phyloP scores from a whole-genome alignment of 2,329 filamentous ascomycete species.

The Aspergillus candidus region DNA sequence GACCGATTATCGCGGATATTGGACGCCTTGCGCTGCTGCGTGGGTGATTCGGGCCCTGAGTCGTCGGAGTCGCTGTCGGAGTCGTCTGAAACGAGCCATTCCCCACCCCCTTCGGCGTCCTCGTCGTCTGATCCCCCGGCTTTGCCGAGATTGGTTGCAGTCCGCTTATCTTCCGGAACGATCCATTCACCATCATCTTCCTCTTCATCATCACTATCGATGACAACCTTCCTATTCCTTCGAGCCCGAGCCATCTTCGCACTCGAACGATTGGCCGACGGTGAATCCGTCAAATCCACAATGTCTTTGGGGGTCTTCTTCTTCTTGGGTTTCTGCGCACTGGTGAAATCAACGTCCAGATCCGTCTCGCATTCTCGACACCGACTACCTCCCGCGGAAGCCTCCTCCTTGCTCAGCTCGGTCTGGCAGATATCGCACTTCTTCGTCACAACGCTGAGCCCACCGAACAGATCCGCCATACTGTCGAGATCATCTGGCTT shows the following conservation, averaged over 20 bases:
- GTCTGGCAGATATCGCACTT: constrained; percentile 79
- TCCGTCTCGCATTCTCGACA: constrained; percentile 73
- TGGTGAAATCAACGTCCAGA: constrained; percentile 53
- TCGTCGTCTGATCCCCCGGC: constrained; percentile 84
- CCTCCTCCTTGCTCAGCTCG: constrained; percentile 55
- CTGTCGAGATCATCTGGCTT: constrained; percentile 65
- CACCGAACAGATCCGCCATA: constrained; percentile 79
- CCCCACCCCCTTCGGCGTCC: constrained; percentile 78
- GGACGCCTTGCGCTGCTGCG: constrained; percentile 10
- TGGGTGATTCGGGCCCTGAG: constrained; percentile 26
- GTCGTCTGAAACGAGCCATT: constrained; percentile 68
- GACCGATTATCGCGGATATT: constrained; percentile 33
- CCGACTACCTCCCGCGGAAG: constrained; percentile 47
- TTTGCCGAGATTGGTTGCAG: constrained; percentile 58
- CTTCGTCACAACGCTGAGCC: constrained; percentile 69
- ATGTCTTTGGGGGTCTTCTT: constrained; percentile 36
- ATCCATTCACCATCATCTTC: constrained; percentile 71
- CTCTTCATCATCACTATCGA: constrained; percentile 56
- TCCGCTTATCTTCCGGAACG: constrained; percentile 61
- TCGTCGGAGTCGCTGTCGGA: constrained; percentile 48
- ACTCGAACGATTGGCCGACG: constrained; percentile 16
- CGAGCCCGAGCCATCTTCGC: constrained; percentile 21
- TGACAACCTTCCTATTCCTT: constrained; percentile 41
- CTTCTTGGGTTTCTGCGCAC: constrained; percentile 39
- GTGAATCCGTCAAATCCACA: constrained; percentile 26